Percentiles rank a stretch among this genome's conserved stretches.
phyloP scores from a whole-genome alignment of 352 stramenopile genomes.

The Phytophthora citrophthora region DNA sequence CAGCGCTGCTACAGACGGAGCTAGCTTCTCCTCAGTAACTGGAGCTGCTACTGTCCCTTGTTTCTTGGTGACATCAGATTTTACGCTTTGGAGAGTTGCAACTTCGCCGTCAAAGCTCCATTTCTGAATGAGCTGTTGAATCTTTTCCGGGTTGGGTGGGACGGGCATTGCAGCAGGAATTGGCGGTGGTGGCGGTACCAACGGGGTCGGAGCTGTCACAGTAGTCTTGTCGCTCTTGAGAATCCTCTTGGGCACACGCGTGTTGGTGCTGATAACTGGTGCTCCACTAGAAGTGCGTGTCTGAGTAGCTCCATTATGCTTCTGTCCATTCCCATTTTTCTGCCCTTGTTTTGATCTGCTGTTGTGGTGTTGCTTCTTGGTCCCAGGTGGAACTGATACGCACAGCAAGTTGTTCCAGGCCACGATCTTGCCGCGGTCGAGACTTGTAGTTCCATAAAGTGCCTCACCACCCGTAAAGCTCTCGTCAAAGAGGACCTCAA shows the following conservation, averaged over 20 bases:
- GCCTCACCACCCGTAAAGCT: conserved; percentile 97
- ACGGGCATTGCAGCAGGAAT: conserved; percentile 43
- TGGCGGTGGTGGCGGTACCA: conserved; percentile 40
- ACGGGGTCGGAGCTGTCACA: conserved; percentile 3
- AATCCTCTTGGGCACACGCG: conserved; percentile 28
- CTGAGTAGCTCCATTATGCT: conserved; percentile 10
- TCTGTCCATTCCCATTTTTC: conserved; percentile 22
- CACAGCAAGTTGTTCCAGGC: conserved; percentile 91
- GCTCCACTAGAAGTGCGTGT: conserved; percentile 16
- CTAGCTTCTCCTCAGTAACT: conserved; percentile 24
- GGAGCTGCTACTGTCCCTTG: conserved; percentile 2
- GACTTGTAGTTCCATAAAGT: conserved; percentile 94
- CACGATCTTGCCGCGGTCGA: conserved; percentile 96
- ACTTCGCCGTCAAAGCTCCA: conserved; percentile 52
- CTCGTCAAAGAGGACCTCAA: conserved; percentile 98
- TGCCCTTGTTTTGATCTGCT: conserved; percentile 19
- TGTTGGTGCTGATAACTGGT: conserved; percentile 34
- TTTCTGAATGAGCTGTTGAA: conserved; percentile 67
- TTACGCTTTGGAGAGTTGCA: conserved; percentile 18
- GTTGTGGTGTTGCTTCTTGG: conserved; percentile 28
- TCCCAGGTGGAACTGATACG: conserved; percentile 58
- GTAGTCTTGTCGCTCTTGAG: conserved; percentile 28
- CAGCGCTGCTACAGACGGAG: conserved; percentile 49
- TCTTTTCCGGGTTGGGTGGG: conserved; percentile 62
- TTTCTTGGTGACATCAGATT: neutral